Evolutionary conservation across 2,329 filamentous ascomycete genomes (phyloP).

Genomic region (Chalaropsis ovoidea): DNA sequence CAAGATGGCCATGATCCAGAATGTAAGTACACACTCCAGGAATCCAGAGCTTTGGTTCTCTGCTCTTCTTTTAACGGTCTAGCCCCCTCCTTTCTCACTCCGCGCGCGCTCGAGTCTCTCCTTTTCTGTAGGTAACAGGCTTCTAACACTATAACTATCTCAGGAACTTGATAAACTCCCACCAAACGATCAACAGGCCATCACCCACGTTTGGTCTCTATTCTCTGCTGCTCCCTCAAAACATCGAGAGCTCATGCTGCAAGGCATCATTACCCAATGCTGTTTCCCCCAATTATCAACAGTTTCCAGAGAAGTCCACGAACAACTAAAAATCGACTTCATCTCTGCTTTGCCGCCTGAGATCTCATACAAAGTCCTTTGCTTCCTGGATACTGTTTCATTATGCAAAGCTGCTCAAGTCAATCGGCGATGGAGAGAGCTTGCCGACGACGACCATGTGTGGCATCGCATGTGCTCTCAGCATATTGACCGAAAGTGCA

Average conservation of each 20-base stretch:
- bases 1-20: conserved; percentile 91
- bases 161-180: conserved; percentile 75
- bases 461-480: conserved; percentile 98
- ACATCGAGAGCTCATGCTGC: conserved; percentile 90
- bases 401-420: conserved; percentile 95
- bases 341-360: conserved; percentile 78
- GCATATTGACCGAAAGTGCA: conserved; percentile 87
- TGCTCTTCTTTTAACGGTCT: not conserved
- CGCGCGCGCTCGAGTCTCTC: conserved; percentile 15
- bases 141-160: conserved; percentile 18
- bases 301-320: conserved; percentile 79
- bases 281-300: conserved; percentile 96
- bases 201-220: conserved; percentile 93
- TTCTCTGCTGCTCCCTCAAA: conserved; percentile 93
- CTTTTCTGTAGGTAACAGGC: not conserved
- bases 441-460: conserved; percentile 95
- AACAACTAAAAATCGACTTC: conserved; percentile 97
- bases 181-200: conserved; percentile 80
- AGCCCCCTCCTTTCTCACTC: not conserved
- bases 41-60: not conserved
- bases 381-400: conserved; percentile 84
- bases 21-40: conserved; percentile 45
- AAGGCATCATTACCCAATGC: conserved; percentile 90
- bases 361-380: conserved; percentile 85
- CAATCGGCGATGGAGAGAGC: conserved; percentile 70